A percentile compares a stretch with the other conserved stretches of the same genome.
These are phyloP conservation scores for Cryptosporidium sp. DNA, from an alignment of 169 alveolate species.

Conservation along the genomic window DNA sequence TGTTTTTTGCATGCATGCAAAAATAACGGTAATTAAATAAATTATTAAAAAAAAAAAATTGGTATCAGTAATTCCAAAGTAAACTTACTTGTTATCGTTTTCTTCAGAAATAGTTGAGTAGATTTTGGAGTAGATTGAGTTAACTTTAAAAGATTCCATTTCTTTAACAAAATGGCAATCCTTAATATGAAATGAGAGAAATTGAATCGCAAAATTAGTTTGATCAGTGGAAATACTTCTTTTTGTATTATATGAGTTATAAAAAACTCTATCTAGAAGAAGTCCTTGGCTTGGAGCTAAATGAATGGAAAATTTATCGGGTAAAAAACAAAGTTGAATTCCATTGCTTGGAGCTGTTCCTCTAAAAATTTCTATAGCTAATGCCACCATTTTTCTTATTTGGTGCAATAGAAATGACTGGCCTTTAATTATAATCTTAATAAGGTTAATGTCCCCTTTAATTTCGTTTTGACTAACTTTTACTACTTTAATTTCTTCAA, in stretches of 20 bases:
- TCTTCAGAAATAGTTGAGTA: background rate
- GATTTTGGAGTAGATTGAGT: conserved; percentile 18
- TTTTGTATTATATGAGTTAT: conserved; percentile 51
- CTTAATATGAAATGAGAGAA: conserved; percentile 13
- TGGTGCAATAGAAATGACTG: conserved; percentile 88
- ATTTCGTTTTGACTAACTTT: conserved; percentile 7
- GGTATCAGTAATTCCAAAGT: background rate
- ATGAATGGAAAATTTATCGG: conserved; percentile 71
- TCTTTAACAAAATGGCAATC: conserved; percentile 36
- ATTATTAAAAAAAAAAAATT: background rate
- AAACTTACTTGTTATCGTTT: conserved; percentile 55
- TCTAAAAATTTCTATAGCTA: conserved; percentile 83
- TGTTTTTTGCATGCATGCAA: conserved; percentile 10
- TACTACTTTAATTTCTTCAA: conserved; percentile 79
- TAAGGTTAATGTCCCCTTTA: conserved; percentile 28
- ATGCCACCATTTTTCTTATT: conserved; percentile 86
- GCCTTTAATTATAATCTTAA: conserved; percentile 83
- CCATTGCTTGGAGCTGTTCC: conserved; percentile 84
- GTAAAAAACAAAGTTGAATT: conserved; percentile 78
- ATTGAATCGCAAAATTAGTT: conserved; percentile 23
- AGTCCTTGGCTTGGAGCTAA: conserved; percentile 77
- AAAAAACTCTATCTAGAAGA: conserved; percentile 70
- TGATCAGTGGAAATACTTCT: conserved; percentile 47
- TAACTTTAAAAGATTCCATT: conserved; percentile 38
- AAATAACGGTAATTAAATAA: background rate